Conservation (phyloP, 441 rosid species). For the Populus tomentosa region DNA sequence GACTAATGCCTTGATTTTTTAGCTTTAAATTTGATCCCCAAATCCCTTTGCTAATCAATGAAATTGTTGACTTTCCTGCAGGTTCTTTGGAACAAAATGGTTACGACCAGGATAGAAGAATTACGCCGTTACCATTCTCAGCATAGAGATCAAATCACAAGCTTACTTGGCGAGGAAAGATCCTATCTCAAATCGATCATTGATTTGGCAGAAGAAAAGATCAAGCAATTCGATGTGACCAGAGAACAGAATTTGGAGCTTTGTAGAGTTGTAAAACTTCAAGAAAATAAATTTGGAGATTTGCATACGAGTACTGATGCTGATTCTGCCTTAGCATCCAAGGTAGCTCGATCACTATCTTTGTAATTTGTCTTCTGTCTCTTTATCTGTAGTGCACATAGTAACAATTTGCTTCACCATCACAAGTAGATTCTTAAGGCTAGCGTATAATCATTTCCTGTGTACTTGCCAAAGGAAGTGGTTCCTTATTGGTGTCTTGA, state of each 20-base stretch:
- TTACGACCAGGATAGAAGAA: conserved; percentile 45
- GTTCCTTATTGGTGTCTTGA: not conserved
- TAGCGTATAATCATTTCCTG: not conserved
- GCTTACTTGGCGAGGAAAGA: conserved; percentile 64
- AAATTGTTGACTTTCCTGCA: conserved; percentile 37
- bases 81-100: conserved; percentile 49
- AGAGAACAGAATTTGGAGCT: conserved; percentile 30
- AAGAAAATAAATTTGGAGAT: conserved; percentile 59
- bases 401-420: not conserved
- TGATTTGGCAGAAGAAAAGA: conserved; percentile 46
- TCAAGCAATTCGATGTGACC: conserved; percentile 29
- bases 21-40: conserved; percentile 1
- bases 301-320: conserved; percentile 47
- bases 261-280: conserved; percentile 33
- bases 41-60: conserved; percentile 13
- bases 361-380: not conserved
- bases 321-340: conserved; percentile 26
- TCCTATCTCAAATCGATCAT: conserved; percentile 39
- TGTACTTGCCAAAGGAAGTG: not conserved
- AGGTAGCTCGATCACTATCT: conserved; percentile 30
- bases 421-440: conserved; percentile 1
- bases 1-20: conserved; percentile 6
- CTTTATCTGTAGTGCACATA: conserved; percentile 1
- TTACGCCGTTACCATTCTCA: conserved; percentile 57
- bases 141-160: conserved; percentile 47